These are phyloP conservation scores for Penicillium capsulatum DNA, from an alignment of 2,329 filamentous ascomycete genomes.

Conservation along the genomic window DNA sequence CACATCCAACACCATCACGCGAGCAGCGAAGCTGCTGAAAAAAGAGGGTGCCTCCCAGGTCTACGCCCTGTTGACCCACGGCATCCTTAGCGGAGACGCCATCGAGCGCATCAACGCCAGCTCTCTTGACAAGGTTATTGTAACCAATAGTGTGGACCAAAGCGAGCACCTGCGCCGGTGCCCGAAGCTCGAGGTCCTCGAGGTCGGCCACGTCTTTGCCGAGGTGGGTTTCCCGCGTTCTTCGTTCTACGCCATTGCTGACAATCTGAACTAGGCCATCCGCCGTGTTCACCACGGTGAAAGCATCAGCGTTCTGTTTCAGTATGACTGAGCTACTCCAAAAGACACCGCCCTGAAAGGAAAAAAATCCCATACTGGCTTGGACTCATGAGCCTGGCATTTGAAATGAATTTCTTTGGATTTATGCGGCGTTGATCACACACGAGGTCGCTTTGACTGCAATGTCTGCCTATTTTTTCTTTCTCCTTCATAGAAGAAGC, in stretches of 20 bases:
- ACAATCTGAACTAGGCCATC: conserved; percentile 60
- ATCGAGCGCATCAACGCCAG: conserved; percentile 92
- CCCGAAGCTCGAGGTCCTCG: conserved; percentile 85
- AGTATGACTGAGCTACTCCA: conserved; percentile 58
- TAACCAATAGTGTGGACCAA: conserved; percentile 94
- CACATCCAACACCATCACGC: conserved; percentile 94
- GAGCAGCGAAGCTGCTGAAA: conserved; percentile 94
- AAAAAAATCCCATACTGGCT: conserved; percentile 9
- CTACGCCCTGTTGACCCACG: conserved; percentile 89
- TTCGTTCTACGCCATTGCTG: conserved; percentile 15
- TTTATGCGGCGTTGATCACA: conserved; percentile 15
- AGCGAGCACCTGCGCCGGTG: conserved; percentile 71
- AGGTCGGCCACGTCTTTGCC: conserved; percentile 83
- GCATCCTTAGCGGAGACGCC: conserved; percentile 90
- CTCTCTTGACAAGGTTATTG: conserved; percentile 82
- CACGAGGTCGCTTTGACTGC: conserved; percentile 4
- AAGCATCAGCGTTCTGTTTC: conserved; percentile 93
- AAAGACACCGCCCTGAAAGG: conserved; percentile 3
- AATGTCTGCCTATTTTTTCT: conserved; percentile 3
- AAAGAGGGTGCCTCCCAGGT: conserved; percentile 85
- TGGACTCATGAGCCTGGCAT: conserved; percentile 8
- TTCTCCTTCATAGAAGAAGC: conserved; percentile 13
- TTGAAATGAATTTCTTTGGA: conserved; percentile 18
- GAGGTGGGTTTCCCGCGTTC: conserved; percentile 55
- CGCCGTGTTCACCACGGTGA: conserved; percentile 95